Conservation (phyloP, 306 rosid species). For the Alnus rubra region DNA sequence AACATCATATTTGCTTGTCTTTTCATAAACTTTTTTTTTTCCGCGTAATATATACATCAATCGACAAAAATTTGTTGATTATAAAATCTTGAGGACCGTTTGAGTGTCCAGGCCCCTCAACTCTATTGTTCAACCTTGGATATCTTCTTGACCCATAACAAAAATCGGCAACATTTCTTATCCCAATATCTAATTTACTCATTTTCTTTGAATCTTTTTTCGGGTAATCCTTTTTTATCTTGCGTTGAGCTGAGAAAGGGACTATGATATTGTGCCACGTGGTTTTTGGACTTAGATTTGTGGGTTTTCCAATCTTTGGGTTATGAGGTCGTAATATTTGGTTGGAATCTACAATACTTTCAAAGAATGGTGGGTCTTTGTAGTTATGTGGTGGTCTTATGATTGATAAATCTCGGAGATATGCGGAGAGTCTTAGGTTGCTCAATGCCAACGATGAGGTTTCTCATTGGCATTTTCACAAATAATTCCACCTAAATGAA, state of each 20-base stretch:
- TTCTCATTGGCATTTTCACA: slow-evolving; percentile 52
- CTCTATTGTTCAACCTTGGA: slow-evolving; percentile 27
- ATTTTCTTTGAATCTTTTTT: slow-evolving; percentile 19
- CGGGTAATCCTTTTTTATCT: neutral
- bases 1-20: slow-evolving; percentile 9
- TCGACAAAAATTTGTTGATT: neutral
- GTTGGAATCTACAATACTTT: slow-evolving; percentile 23
- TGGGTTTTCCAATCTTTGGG: slow-evolving; percentile 15
- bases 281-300: slow-evolving; percentile 21
- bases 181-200: slow-evolving; percentile 7
- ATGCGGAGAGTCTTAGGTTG: slow-evolving; percentile 44
- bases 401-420: slow-evolving; percentile 47
- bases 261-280: neutral
- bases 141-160: slow-evolving; percentile 30
- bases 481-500: neutral
- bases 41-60: slow-evolving; percentile 1
- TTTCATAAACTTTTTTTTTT: slow-evolving; percentile 6
- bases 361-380: slow-evolving; percentile 8
- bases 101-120: slow-evolving; percentile 18
- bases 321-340: neutral
- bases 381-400: neutral
- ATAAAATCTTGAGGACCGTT: slow-evolving; percentile 52
- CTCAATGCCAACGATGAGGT: slow-evolving; percentile 13
- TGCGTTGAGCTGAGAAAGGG: slow-evolving; percentile 5
- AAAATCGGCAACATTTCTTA: neutral